phyloP scores from a whole-genome alignment of 164 flowering plant genomes.

The Akebia trifoliata region DNA sequence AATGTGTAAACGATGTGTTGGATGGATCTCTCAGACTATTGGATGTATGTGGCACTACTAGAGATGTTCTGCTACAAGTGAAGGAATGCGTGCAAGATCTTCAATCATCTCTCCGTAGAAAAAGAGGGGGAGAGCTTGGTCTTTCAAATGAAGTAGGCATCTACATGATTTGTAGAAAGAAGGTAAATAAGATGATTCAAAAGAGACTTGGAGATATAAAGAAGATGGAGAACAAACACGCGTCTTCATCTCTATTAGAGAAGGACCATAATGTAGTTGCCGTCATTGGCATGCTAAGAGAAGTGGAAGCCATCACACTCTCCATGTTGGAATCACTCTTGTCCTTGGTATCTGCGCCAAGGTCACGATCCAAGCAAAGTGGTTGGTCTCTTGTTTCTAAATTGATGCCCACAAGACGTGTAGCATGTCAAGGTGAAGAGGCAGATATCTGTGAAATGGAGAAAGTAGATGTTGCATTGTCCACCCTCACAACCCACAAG shows the following conservation, averaged over 20 bases:
- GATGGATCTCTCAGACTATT: constrained; percentile 10
- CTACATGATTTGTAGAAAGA: constrained; percentile 5
- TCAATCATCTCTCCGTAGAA: constrained; percentile 5
- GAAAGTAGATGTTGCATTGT: constrained; percentile 21
- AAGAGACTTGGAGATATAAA: not conserved
- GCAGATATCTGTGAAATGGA: constrained; percentile 14
- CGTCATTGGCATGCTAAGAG: constrained; percentile 3
- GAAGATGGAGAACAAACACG: not conserved
- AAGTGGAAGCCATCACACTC: constrained; percentile 7
- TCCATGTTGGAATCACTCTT: constrained; percentile 6
- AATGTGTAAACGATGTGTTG: constrained; percentile 10
- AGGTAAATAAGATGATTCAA: constrained; percentile 2
- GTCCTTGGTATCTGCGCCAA: constrained; percentile 4
- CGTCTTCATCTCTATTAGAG: not conserved
- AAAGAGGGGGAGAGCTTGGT: not conserved
- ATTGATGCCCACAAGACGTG: constrained; percentile 16
- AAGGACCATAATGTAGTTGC: not conserved
- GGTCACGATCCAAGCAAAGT: not conserved
- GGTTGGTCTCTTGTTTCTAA: constrained; percentile 23
- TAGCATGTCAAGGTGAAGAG: constrained; percentile 11
- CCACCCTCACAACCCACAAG: constrained; percentile 1
- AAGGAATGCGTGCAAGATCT: constrained; percentile 9
- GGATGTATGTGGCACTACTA: constrained; percentile 8
- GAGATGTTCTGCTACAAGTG: constrained; percentile 2
- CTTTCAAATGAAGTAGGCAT: not conserved